phyloP scores from a whole-genome alignment of 2,329 filamentous ascomycete genomes.

The Penicillium occitanis region DNA sequence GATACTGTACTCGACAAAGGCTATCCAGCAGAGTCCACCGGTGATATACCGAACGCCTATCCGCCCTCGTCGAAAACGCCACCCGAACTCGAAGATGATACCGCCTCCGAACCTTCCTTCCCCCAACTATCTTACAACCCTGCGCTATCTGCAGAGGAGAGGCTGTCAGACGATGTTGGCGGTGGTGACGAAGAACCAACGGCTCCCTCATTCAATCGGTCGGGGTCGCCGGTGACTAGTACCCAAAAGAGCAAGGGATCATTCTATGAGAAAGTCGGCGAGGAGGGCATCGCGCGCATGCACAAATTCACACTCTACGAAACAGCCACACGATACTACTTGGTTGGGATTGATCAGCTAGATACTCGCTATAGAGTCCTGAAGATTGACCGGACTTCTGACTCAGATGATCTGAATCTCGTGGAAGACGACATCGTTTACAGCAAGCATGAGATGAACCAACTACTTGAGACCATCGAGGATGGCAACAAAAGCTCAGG shows the following conservation, averaged over 20 bases:
- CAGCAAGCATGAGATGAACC: conserved; percentile 85
- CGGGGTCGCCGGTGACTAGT: conserved; percentile 38
- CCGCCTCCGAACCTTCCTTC: conserved; percentile 12
- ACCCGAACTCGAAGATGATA: conserved; percentile 4
- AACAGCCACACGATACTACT: conserved; percentile 88
- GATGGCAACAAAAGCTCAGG: conserved; percentile 90
- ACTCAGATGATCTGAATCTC: conserved; percentile 74
- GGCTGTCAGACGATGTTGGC: conserved; percentile 33
- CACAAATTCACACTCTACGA: conserved; percentile 98
- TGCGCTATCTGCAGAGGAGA: conserved; percentile 31
- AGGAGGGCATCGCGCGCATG: conserved; percentile 63
- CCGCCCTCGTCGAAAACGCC: background rate
- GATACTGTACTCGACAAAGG: conserved; percentile 15
- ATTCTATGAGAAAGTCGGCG: conserved; percentile 37
- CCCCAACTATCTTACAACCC: conserved; percentile 32
- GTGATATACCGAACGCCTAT: background rate
- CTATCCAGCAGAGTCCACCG: conserved; percentile 1
- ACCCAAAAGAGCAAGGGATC: conserved; percentile 41
- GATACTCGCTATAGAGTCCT: conserved; percentile 87
- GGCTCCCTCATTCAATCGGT: conserved; percentile 47
- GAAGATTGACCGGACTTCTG: conserved; percentile 88
- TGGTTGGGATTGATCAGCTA: conserved; percentile 87
- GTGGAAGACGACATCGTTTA: conserved; percentile 96
- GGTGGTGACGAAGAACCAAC: conserved; percentile 48
- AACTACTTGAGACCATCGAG: conserved; percentile 90